Base-by-base conservation (phyloP, 306 rosid species). In the Carpinus viminea region DNA sequence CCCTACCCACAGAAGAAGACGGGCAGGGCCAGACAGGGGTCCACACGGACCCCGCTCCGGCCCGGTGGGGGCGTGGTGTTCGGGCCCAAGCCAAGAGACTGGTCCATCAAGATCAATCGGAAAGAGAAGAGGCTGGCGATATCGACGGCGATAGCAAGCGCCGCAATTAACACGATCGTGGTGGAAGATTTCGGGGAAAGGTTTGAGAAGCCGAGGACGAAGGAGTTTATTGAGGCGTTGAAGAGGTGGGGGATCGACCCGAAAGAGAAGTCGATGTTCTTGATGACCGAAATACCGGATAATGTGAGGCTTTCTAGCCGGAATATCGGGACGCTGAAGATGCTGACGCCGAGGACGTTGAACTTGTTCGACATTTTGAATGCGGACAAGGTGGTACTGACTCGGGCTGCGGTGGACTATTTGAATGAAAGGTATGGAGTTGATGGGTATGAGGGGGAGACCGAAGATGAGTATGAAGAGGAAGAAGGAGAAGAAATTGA, bases 241-340 rank as follows among this genome's bases (percentile, higher is more conserved):
- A 89, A 72, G 82, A 70, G 99, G 72, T 95, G 99, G 99, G 99
- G 98, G 38, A 66, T 95, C 2, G 97, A 95, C n/a, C 98, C 99
- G 7, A 87, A 76, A 80, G 93, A 91, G 91, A 93, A 95, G 70
- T 64, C 86, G 0, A 77, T 76, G 85, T 93, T 95, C n/a, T 61
- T 95, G 64, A 73, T 95, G 91, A 80, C 79, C 48, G 99, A 95
- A 70, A 83, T 95, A 47, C 46, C 90, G 15, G 88, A 93, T 74
- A 89, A 86, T 50, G 86, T 95, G 78, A 50, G 76, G 72, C 86
- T 93, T 13, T 90, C 98, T 3, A 95, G 99, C 60, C 79, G 98
- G 74, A 95, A 95, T 74, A 87, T 95, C 47, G 93, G 98, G 45
- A 90, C 88, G 0, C 50, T 95, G 97, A 95, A 83, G 86, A 79